phyloP scores from a whole-genome alignment of 805 yeast genomes.

The Cyberlindnera petersonii region DNA sequence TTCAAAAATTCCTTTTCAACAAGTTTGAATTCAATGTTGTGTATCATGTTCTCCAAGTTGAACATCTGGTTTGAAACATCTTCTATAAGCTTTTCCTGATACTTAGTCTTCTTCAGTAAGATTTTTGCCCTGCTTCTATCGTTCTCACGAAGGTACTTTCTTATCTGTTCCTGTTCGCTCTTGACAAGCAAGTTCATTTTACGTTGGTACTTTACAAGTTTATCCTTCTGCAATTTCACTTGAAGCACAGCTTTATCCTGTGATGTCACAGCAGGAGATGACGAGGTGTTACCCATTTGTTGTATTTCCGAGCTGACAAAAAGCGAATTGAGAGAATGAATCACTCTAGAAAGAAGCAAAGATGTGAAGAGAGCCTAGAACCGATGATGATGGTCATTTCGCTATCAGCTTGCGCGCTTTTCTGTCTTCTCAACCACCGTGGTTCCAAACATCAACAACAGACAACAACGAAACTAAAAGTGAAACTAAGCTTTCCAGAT shows the following conservation, averaged over 20 bases:
- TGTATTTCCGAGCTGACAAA: too few relatives aligned
- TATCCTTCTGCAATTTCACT: slow-evolving; percentile 84
- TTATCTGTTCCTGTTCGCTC: slow-evolving; percentile 47
- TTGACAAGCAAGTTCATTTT: slow-evolving; percentile 54
- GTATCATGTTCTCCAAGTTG: slow-evolving; percentile 72
- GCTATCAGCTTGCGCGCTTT: too few relatives aligned
- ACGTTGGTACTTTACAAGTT: slow-evolving; percentile 59
- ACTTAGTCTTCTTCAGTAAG: slow-evolving; percentile 72
- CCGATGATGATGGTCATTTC: too few relatives aligned
- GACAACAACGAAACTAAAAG: too few relatives aligned
- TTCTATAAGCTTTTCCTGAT: slow-evolving; percentile 67
- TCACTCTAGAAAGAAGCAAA: too few relatives aligned
- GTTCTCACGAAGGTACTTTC: slow-evolving; percentile 25
- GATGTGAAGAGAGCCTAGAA: too few relatives aligned
- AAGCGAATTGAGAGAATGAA: too few relatives aligned
- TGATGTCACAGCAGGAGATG: slow-evolving; percentile 54
- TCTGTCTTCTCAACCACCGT: too few relatives aligned
- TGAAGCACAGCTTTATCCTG: slow-evolving; percentile 87
- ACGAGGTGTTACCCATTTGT: slow-evolving; percentile 25
- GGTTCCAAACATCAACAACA: too few relatives aligned
- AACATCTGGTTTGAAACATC: slow-evolving; percentile 76
- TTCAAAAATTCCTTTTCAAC: slow-evolving; percentile 80
- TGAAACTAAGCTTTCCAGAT: too few relatives aligned
- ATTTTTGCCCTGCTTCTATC: slow-evolving; percentile 54
- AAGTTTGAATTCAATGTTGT: slow-evolving; percentile 81